These are phyloP conservation scores for Umbelopsis isabellina DNA, from an alignment of 192 early-diverging fungal genomes.

Conservation along the genomic window DNA sequence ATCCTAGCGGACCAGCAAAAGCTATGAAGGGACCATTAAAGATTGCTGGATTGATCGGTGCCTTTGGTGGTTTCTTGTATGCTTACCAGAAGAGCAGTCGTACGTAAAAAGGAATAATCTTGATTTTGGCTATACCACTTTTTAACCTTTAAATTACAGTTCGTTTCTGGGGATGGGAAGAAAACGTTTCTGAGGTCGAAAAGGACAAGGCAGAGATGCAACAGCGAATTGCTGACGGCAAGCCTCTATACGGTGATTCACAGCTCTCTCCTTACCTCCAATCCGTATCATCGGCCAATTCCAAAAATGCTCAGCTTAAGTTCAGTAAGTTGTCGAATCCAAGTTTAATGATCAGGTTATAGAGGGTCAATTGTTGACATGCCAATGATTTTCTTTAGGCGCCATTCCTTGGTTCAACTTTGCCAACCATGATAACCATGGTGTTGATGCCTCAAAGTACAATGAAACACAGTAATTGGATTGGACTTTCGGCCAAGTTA, in stretches of 20 bases:
- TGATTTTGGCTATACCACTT: not conserved
- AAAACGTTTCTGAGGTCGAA: slow-evolving; percentile 82
- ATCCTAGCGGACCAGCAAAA: slow-evolving; percentile 53
- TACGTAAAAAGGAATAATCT: slow-evolving; percentile 50
- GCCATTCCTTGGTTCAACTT: slow-evolving; percentile 79
- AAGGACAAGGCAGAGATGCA: slow-evolving; percentile 68
- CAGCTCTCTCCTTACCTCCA: slow-evolving; percentile 60
- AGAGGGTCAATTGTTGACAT: slow-evolving; percentile 7
- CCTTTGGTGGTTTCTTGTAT: slow-evolving; percentile 76
- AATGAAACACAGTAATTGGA: slow-evolving; percentile 34
- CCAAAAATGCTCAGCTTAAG: slow-evolving; percentile 67
- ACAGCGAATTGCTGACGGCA: slow-evolving; percentile 64
- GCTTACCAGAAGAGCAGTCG: slow-evolving; percentile 73
- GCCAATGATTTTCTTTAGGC: slow-evolving; percentile 43
- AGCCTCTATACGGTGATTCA: slow-evolving; percentile 66
- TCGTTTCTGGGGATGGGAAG: slow-evolving; percentile 91
- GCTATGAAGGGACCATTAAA: slow-evolving; percentile 57
- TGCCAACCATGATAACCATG: slow-evolving; percentile 76
- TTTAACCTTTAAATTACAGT: slow-evolving; percentile 48
- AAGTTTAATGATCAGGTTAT: not conserved
- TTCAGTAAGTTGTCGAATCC: slow-evolving; percentile 46
- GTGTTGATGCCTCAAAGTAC: slow-evolving; percentile 57
- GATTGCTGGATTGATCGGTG: slow-evolving; percentile 52
- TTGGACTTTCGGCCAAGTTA: slow-evolving; percentile 6
- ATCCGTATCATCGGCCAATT: slow-evolving; percentile 63